These are phyloP conservation scores for Polytrichum formosum DNA, from an alignment of 225 moss, liverwort and hornwort genomes.

Conservation along the genomic window DNA sequence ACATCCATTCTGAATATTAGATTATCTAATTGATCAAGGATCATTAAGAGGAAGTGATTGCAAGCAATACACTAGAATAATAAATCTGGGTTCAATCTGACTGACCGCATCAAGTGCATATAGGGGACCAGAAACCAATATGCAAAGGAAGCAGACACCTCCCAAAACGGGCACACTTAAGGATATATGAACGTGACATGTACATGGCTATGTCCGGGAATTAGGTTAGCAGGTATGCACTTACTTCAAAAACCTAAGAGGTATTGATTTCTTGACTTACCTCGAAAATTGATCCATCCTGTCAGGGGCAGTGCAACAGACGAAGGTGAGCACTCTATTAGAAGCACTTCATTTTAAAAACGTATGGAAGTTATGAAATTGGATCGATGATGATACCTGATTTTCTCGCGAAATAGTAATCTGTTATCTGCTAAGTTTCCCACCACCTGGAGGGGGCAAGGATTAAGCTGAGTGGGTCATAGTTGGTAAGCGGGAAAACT, in stretches of 20 bases:
- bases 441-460: constrained; percentile 50
- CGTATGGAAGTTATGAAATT: not conserved
- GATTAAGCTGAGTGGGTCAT: too few relatives aligned
- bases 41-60: not conserved
- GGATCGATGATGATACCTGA: constrained; percentile 55
- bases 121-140: not conserved
- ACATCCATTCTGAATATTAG: constrained; percentile 6
- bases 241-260: too few relatives aligned
- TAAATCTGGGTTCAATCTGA: not conserved
- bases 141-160: too few relatives aligned
- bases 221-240: too few relatives aligned
- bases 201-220: not conserved
- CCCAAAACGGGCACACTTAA: not conserved
- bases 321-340: constrained; percentile 14
- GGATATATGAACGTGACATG: not conserved
- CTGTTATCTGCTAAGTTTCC: constrained; percentile 66
- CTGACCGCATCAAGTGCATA: not conserved
- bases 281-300: constrained; percentile 85
- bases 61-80: not conserved
- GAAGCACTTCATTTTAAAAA: not conserved
- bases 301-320: constrained; percentile 15
- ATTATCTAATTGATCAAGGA: not conserved
- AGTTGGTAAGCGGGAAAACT: too few relatives aligned
- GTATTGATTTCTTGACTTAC: constrained; percentile 20
- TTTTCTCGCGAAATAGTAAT: constrained; percentile 73